phyloP scores from a whole-genome alignment of 768 basidiomycete genomes.

The Lactarius evosmus region DNA sequence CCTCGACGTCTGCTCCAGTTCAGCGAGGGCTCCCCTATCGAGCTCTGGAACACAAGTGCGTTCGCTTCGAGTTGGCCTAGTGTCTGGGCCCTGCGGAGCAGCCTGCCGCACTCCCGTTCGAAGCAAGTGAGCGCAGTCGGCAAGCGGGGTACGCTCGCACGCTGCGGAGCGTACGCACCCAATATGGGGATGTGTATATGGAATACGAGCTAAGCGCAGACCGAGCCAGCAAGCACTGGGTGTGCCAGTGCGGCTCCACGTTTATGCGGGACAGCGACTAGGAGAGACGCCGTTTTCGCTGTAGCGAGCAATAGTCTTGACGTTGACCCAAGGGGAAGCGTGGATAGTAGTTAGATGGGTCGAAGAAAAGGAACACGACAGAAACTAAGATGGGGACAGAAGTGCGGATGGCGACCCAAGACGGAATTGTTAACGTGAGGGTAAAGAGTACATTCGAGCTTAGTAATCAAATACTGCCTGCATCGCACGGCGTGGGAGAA shows the following conservation, averaged over 20 bases:
- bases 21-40: neutral
- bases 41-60: neutral
- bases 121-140: neutral
- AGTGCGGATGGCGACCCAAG: too few species aligned
- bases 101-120: neutral
- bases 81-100: neutral
- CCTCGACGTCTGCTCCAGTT: neutral
- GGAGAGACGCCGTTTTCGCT: conserved; percentile 12
- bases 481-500: conserved; percentile 11
- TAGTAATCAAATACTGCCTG: too few species aligned
- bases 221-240: conserved; percentile 1
- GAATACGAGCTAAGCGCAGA: neutral
- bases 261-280: conserved; percentile 18
- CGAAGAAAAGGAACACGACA: too few species aligned
- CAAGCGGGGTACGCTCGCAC: conserved; percentile 1
- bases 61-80: neutral
- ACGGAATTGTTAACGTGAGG: too few species aligned
- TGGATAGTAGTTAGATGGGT: too few species aligned
- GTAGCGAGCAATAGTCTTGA: too few species aligned
- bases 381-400: too few species aligned
- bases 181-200: conserved; percentile 6
- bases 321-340: too few species aligned
- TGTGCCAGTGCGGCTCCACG: conserved; percentile 14
- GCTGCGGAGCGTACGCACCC: conserved; percentile 10
- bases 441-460: too few species aligned